Percentiles rank a stretch among this genome's conserved stretches.
phyloP scores from a whole-genome alignment of 305 asterid species.

The Fraxinus floribunda region DNA sequence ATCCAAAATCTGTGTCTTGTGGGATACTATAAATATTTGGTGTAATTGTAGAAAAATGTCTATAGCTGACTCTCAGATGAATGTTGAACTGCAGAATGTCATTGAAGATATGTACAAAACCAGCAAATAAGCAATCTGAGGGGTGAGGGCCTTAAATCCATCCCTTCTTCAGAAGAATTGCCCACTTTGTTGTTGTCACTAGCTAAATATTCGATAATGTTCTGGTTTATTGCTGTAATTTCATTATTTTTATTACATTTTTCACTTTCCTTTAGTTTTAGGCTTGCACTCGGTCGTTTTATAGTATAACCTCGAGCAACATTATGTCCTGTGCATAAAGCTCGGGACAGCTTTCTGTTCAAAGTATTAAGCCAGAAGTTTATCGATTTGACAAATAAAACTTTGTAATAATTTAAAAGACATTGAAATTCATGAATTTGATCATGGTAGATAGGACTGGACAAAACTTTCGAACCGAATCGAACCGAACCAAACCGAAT shows the following conservation, averaged over 20 bases:
- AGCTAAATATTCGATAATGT: background rate
- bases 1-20: background rate
- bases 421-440: background rate
- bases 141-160: background rate
- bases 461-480: too few species aligned
- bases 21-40: background rate
- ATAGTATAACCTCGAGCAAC: background rate
- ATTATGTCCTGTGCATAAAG: background rate
- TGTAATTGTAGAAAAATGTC: background rate
- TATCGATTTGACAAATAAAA: background rate
- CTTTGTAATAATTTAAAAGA: background rate
- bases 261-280: background rate
- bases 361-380: background rate
- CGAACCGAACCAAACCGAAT: too few species aligned
- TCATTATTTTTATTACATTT: background rate
- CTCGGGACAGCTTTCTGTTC: background rate
- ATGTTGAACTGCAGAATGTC: slow-evolving; percentile 47
- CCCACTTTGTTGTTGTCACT: background rate
- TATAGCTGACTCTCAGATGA: slow-evolving; percentile 13
- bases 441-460: background rate
- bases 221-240: background rate
- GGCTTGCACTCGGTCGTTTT: background rate
- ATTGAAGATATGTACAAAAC: slow-evolving; percentile 57
- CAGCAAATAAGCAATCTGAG: slow-evolving; percentile 40
- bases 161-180: background rate